These are phyloP conservation scores for Emmonsia crescens DNA, from an alignment of 2,329 filamentous ascomycete species.

Conservation along the genomic window DNA sequence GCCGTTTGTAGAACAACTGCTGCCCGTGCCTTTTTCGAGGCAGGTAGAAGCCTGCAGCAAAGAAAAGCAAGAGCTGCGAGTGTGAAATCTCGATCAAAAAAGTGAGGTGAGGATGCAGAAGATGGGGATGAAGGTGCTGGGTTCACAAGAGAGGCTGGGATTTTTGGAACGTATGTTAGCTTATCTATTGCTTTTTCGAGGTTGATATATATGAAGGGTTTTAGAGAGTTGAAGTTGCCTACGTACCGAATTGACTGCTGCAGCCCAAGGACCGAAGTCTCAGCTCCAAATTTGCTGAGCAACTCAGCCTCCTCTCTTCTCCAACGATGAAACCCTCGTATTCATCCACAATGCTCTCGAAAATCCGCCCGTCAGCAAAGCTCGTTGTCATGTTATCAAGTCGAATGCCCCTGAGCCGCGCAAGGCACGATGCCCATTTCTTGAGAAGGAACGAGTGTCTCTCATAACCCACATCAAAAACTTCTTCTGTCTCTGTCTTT, in stretches of 20 bases:
- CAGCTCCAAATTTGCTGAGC: slow-evolving; percentile 16
- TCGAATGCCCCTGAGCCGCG: slow-evolving; percentile 34
- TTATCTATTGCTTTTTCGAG: not conserved
- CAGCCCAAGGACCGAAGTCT: slow-evolving; percentile 32
- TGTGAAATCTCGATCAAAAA: slow-evolving; percentile 46
- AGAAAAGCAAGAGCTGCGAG: slow-evolving; percentile 49
- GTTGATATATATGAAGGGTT: not conserved
- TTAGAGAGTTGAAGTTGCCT: too few relatives aligned
- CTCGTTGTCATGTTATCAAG: slow-evolving; percentile 48
- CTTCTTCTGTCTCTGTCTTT: slow-evolving; percentile 21
- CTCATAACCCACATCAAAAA: slow-evolving; percentile 18
- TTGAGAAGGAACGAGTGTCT: slow-evolving; percentile 38
- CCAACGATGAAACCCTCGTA: slow-evolving; percentile 39
- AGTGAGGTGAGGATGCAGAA: slow-evolving; percentile 18
- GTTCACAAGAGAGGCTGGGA: slow-evolving; percentile 36
- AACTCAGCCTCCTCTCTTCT: not conserved
- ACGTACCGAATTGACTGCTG: slow-evolving; percentile 33
- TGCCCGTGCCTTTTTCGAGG: slow-evolving; percentile 40
- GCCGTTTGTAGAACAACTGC: slow-evolving; percentile 43
- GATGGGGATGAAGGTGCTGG: slow-evolving; percentile 16
- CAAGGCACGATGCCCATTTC: slow-evolving; percentile 46
- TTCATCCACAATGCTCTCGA: slow-evolving; percentile 46
- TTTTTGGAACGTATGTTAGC: slow-evolving; percentile 10
- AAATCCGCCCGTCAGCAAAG: slow-evolving; percentile 45
- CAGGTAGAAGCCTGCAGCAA: slow-evolving; percentile 46